A percentile compares a stretch with the other conserved stretches of the same genome.
Conservation (phyloP, 1,139 yeast genomes). For the Blastobotrys persicus region DNA sequence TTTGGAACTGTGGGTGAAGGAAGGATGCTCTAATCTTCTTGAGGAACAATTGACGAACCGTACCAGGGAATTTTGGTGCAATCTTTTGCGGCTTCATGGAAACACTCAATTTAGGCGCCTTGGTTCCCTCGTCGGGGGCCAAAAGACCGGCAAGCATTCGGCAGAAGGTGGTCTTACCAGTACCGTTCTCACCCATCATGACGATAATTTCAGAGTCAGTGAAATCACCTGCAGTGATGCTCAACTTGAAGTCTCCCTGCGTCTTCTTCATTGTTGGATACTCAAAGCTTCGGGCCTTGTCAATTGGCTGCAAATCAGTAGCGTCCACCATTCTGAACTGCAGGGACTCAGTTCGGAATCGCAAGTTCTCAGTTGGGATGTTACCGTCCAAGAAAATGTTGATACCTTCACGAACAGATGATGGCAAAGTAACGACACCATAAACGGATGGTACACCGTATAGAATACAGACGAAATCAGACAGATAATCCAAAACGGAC, state of each 20-base stretch:
- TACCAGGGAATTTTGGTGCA: conserved; percentile 97
- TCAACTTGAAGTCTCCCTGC: conserved; percentile 90
- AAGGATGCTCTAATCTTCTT: conserved; percentile 93
- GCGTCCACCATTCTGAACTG: conserved; percentile 96
- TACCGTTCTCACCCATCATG: conserved; percentile 99
- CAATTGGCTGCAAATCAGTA: conserved; percentile 64
- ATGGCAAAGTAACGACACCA: conserved; percentile 95
- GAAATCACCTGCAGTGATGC: conserved; percentile 81
- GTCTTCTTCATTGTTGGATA: conserved; percentile 87
- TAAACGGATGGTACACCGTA: conserved; percentile 98
- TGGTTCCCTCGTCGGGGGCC: conserved; percentile 74
- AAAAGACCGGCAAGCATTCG: conserved; percentile 89
- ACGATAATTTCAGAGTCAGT: conserved; percentile 95
- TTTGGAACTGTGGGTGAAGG: conserved; percentile 95
- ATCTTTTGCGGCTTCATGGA: conserved; percentile 99
- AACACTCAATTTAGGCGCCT: conserved; percentile 83
- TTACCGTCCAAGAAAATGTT: conserved; percentile 97
- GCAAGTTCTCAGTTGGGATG: conserved; percentile 92
- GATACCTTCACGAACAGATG: conserved; percentile 97
- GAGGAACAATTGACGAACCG: conserved; percentile 94
- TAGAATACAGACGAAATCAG: conserved; percentile 92
- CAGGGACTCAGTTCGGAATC: conserved; percentile 92
- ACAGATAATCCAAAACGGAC: conserved; percentile 91
- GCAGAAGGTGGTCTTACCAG: conserved; percentile 98
- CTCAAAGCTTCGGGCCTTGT: conserved; percentile 70